phyloP scores from a whole-genome alignment of 805 yeast genomes.

The Metschnikowia similis region DNA sequence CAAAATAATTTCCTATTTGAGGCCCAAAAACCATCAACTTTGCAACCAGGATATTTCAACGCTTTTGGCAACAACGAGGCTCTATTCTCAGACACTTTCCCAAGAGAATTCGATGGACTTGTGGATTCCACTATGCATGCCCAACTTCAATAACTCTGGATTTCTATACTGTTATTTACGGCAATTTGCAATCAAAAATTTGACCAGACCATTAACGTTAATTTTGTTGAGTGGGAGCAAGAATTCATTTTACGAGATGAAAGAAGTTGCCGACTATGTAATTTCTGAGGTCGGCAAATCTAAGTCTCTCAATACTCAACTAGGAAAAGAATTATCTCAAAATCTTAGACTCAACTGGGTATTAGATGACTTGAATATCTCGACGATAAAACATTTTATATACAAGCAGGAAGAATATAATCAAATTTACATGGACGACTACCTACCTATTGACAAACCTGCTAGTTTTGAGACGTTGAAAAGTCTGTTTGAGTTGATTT shows the following conservation, averaged over 20 bases:
- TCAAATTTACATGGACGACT: conserved; percentile 54
- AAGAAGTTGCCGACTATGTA: conserved; percentile 53
- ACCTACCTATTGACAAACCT: conserved; percentile 11
- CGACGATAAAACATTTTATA: conserved; percentile 68
- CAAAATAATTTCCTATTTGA: conserved; percentile 59
- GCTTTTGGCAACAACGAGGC: conserved; percentile 63
- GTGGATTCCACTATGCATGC: conserved; percentile 93
- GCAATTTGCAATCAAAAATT: conserved; percentile 19
- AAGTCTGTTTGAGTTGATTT: conserved; percentile 35
- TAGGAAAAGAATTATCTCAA: conserved; percentile 21
- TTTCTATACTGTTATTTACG: conserved; percentile 79
- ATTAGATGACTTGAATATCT: conserved; percentile 21
- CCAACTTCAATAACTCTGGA: conserved; percentile 84
- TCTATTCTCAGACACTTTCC: conserved; percentile 34
- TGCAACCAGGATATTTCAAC: conserved; percentile 80
- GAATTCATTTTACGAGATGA: conserved; percentile 73
- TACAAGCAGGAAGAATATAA: conserved; percentile 67
- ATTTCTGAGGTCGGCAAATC: conserved; percentile 27
- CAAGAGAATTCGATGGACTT: conserved; percentile 55
- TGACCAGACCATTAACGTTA: conserved; percentile 29
- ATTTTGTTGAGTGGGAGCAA: conserved; percentile 64
- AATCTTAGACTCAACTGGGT: conserved; percentile 7
- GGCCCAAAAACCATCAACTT: conserved; percentile 74
- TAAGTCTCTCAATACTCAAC: conserved; percentile 18
- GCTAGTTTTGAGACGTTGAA: conserved; percentile 20